Percentiles rank a stretch among this genome's conserved stretches.
Conservation (phyloP, 2,329 filamentous ascomycete species). For the Colletotrichum sp. region DNA sequence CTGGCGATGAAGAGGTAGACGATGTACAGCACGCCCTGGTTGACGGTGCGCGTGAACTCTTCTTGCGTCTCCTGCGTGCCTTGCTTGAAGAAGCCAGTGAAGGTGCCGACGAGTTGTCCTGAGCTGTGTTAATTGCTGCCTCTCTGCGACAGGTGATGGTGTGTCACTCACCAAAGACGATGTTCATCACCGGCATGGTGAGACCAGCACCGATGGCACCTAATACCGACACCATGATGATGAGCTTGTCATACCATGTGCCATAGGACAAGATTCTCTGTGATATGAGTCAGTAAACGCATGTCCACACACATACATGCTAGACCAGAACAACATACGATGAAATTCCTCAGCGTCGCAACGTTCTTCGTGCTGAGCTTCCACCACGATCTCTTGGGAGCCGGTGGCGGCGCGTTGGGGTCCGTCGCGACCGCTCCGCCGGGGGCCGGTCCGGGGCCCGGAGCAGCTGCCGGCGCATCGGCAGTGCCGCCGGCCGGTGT, state of each 20-base stretch:
- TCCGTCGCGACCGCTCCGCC: background rate
- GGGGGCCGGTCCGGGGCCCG: background rate
- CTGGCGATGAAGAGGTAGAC: slow-evolving; percentile 39
- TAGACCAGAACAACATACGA: background rate
- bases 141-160: background rate
- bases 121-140: background rate
- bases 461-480: background rate
- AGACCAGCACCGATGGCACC: slow-evolving; percentile 15
- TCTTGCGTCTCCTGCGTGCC: slow-evolving; percentile 16
- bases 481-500: slow-evolving; percentile 17
- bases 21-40: slow-evolving; percentile 35
- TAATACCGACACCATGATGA: slow-evolving; percentile 8
- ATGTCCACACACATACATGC: background rate
- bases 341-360: slow-evolving; percentile 15
- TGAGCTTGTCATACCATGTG: slow-evolving; percentile 8
- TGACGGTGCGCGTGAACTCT: slow-evolving; percentile 15
- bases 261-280: slow-evolving; percentile 14
- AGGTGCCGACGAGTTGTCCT: slow-evolving; percentile 33
- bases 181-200: slow-evolving; percentile 36
- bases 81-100: slow-evolving; percentile 28
- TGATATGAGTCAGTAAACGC: background rate
- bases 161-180: slow-evolving; percentile 34
- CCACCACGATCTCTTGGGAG: slow-evolving; percentile 6
- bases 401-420: background rate
- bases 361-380: slow-evolving; percentile 14